Conservation (phyloP, 2,329 filamentous ascomycete species). For the Magnaporthiopsis poae region DNA sequence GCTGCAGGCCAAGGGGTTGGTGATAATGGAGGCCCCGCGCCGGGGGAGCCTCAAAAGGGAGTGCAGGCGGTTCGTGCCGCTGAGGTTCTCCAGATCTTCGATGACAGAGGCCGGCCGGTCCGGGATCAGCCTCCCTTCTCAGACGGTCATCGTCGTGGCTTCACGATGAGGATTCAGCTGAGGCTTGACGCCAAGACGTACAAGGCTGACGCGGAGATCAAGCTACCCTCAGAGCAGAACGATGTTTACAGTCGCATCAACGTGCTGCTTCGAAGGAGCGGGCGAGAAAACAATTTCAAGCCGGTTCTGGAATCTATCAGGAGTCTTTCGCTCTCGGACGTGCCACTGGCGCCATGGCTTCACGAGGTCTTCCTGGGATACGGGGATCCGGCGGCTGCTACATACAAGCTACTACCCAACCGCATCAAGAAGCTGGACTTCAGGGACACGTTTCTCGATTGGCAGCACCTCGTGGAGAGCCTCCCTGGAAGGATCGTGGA, state of each 20-base stretch:
- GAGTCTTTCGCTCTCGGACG: constrained; percentile 72
- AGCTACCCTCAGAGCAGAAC: constrained; percentile 27
- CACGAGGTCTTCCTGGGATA: constrained; percentile 97
- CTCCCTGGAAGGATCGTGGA: constrained; percentile 81
- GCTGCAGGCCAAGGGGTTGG: constrained; percentile 41
- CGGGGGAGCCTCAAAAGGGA: constrained; percentile 50
- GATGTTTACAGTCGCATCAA: constrained; percentile 82
- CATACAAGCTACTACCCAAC: constrained; percentile 73
- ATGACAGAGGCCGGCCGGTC: constrained; percentile 70
- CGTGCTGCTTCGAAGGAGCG: constrained; percentile 69
- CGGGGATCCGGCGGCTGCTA: constrained; percentile 80
- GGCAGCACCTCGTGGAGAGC: constrained; percentile 85
- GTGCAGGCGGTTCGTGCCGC: constrained; percentile 68
- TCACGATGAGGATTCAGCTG: constrained; percentile 62
- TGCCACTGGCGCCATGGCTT: constrained; percentile 80
- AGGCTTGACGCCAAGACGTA: constrained; percentile 73
- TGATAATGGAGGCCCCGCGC: constrained; percentile 39
- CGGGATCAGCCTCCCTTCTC: constrained; percentile 51
- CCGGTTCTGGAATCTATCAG: constrained; percentile 86
- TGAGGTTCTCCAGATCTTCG: constrained; percentile 74
- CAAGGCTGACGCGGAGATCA: constrained; percentile 62
- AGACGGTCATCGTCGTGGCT: constrained; percentile 53
- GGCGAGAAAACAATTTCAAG: constrained; percentile 94
- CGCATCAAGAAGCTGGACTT: constrained; percentile 74
- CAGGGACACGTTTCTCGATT: constrained; percentile 87